Conservation (phyloP, 352 stramenopile genomes). For the Globisporangium viniferum region DNA sequence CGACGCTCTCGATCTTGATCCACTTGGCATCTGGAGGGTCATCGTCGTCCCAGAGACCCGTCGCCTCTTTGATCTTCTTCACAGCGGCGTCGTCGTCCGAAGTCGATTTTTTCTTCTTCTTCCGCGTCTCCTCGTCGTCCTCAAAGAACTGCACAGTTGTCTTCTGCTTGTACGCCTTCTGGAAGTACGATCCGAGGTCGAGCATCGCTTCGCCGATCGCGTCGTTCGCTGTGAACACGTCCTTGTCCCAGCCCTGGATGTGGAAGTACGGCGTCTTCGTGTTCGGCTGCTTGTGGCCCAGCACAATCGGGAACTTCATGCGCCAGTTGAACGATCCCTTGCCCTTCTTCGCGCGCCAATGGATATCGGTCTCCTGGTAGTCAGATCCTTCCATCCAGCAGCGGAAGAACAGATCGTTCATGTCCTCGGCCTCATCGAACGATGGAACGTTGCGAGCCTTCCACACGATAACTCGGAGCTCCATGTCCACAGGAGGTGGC, state of each 20-base stretch:
- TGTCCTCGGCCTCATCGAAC: conserved; percentile 85
- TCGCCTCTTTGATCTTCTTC: conserved; percentile 81
- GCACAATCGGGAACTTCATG: conserved; percentile 91
- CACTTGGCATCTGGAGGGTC: conserved; percentile 82
- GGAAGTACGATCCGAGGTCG: conserved; percentile 69
- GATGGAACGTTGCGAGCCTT: conserved; percentile 88
- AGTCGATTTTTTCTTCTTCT: conserved; percentile 78
- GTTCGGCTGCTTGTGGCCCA: conserved; percentile 82
- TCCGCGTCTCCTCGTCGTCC: conserved; percentile 68
- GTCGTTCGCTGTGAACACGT: conserved; percentile 91
- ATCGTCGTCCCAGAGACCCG: conserved; percentile 80
- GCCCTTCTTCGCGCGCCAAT: conserved; percentile 93
- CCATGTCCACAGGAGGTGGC: conserved; percentile 80
- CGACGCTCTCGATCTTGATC: conserved; percentile 78
- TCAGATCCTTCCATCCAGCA: conserved; percentile 84
- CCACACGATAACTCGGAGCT: conserved; percentile 93
- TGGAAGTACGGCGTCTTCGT: conserved; percentile 93
- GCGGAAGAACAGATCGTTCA: conserved; percentile 93
- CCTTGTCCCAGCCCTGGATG: conserved; percentile 93
- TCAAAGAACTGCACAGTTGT: conserved; percentile 77
- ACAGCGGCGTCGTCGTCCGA: conserved; percentile 73
- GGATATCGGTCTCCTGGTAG: conserved; percentile 90
- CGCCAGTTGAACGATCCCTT: conserved; percentile 94
- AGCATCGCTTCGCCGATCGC: conserved; percentile 87
- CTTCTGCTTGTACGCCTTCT: conserved; percentile 79